Conservation (phyloP, 78 protist genomes). For the Dictyostelium intermedium region DNA sequence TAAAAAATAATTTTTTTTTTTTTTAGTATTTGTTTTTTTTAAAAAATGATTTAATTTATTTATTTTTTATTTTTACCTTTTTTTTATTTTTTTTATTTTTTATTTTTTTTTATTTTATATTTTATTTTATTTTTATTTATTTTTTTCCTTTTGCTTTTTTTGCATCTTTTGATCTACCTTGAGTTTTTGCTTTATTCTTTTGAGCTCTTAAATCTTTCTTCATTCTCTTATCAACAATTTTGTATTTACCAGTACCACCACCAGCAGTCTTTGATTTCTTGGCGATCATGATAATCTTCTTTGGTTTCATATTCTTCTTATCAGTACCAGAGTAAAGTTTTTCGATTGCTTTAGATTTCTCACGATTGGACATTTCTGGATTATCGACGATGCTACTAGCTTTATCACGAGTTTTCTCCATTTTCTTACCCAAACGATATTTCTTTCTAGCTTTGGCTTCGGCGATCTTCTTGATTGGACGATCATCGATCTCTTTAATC, state of each 20-base stretch:
- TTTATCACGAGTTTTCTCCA: conserved; percentile 75
- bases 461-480: conserved; percentile 95
- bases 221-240: conserved; percentile 77
- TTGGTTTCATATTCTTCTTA: neutral
- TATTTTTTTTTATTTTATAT: neutral
- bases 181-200: conserved; percentile 6
- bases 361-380: conserved; percentile 75
- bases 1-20: too few relatives aligned
- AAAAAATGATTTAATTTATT: neutral
- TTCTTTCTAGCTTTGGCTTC: conserved; percentile 96
- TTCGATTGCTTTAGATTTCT: conserved; percentile 68
- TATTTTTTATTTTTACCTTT: neutral
- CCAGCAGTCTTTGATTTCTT: conserved; percentile 57
- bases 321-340: conserved; percentile 35
- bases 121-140: neutral
- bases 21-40: too few relatives aligned
- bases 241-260: conserved; percentile 56
- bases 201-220: conserved; percentile 67
- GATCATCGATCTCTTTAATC: conserved; percentile 83
- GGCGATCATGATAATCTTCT: conserved; percentile 35
- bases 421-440: conserved; percentile 21
- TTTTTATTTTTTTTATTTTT: neutral
- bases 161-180: neutral
- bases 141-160: conserved; percentile 4
- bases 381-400: conserved; percentile 38